Evolutionary conservation across 331 rosid genomes (phyloP), one percentile per base, ranked within the genome.

Genomic region (Spiraea crenata): DNA sequence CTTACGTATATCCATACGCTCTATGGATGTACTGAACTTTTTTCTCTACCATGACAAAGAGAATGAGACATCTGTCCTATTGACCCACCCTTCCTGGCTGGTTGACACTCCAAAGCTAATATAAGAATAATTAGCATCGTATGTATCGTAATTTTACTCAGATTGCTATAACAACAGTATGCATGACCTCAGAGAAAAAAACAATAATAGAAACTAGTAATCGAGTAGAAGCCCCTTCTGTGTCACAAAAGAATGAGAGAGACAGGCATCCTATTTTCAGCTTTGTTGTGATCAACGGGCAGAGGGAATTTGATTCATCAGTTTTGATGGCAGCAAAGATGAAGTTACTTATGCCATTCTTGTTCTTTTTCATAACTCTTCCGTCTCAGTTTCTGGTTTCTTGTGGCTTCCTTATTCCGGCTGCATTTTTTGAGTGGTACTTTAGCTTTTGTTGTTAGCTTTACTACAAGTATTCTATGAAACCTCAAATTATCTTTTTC

Each of bases 371-470:
- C 65, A 7, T 60, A 7, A 60, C 65, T 60, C 20, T 16, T 17
- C 47, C 20, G 17, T 44, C 68, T 44, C 40, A 16, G 13, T 34
- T 37, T 35, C 55, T 51, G 10, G 42, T 44, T 70, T 70, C 31
- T 63, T 55, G n/a, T 55, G 19, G 6, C 35, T 67, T 59, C 39
- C 37, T 45, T 19, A 7, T 14, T 1, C 55, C 16, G 31, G 39
- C 65, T 38, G 65, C 39, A 64, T 55, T 63, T 39, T 63, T 38
- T 44, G 20, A n/a, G 5, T 44, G 52, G 34, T 59, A 63, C 51
- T 48, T 5, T 15, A 17, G 42, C 42, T 70, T 57, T 0, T 38
- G 15, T n/a, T 40, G 56, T 70, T 55, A 14, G 57, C 47, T 70
- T 35, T 39, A 38, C n/a, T 12, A 40, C 40, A 7, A 52, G 41